Evolutionary conservation across 2,329 filamentous ascomycete species (phyloP).

Genomic region (Pseudocercospora fijiensis): DNA sequence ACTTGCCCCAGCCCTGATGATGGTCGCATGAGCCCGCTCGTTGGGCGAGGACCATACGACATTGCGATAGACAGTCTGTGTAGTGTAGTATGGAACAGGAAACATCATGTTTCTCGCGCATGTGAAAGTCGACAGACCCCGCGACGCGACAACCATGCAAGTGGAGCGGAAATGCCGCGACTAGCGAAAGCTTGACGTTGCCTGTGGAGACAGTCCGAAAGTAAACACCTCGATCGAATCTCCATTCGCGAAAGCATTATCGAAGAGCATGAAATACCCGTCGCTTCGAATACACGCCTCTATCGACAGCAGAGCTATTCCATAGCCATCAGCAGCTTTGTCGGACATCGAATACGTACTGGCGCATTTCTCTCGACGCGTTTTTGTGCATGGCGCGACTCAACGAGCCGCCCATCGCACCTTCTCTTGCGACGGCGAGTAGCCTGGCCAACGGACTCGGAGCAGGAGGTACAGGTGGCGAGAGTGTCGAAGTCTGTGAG

Average conservation of each 20-base stretch:
- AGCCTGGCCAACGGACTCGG: constrained; percentile 18
- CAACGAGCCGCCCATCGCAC: constrained; percentile 67
- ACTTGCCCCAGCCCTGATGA: constrained; percentile 39
- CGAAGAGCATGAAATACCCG: constrained; percentile 6
- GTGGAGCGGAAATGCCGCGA: neutral
- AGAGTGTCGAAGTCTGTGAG: constrained; percentile 71
- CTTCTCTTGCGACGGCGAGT: constrained; percentile 29
- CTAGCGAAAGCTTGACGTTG: constrained; percentile 11
- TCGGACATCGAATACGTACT: neutral
- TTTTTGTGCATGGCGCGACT: constrained; percentile 67
- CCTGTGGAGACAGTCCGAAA: constrained; percentile 2
- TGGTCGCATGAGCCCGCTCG: constrained; percentile 49
- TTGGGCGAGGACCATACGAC: constrained; percentile 44
- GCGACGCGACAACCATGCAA: neutral
- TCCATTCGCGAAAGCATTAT: neutral
- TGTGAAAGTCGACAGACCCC: constrained; percentile 10
- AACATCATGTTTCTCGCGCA: neutral
- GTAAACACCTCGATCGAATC: constrained; percentile 10
- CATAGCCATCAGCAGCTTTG: neutral
- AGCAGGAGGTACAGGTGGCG: constrained; percentile 40
- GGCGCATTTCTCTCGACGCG: neutral
- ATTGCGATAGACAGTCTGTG: constrained; percentile 19
- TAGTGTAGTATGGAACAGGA: neutral
- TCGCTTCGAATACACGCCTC: neutral
- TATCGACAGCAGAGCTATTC: constrained; percentile 5